Percentiles rank a stretch among this genome's conserved stretches.
These are phyloP conservation scores for Linnemannia exigua DNA, from an alignment of 192 early-diverging fungal species.

Conservation along the genomic window DNA sequence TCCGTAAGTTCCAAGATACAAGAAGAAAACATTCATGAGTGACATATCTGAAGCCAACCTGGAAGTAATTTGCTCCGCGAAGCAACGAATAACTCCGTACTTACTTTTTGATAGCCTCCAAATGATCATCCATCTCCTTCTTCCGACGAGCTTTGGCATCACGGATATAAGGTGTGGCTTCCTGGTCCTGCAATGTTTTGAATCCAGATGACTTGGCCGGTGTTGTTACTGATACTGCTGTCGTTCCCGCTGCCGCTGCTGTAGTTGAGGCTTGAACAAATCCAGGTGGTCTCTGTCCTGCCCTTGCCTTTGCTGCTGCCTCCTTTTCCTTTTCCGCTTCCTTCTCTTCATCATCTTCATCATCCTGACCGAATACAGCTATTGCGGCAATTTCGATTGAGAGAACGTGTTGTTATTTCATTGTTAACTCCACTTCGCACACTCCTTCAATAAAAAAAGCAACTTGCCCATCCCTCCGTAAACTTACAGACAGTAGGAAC, in stretches of 20 bases:
- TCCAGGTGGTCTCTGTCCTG: constrained; percentile 53
- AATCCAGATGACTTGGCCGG: constrained; percentile 41
- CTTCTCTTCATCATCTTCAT: constrained; percentile 47
- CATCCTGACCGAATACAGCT: constrained; percentile 63
- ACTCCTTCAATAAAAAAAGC: too few species aligned
- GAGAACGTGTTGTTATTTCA: too few species aligned
- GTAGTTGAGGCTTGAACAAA: constrained; percentile 32
- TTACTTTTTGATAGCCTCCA: constrained; percentile 87
- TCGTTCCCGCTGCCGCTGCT: neutral
- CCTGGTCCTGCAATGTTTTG: constrained; percentile 38
- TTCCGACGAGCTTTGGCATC: constrained; percentile 71
- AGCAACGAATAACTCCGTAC: too few species aligned
- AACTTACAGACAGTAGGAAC: constrained; percentile 57
- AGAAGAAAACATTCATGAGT: neutral
- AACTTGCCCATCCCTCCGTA: too few species aligned
- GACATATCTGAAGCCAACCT: neutral
- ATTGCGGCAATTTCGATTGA: neutral
- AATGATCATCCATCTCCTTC: constrained; percentile 86
- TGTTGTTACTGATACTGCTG: neutral
- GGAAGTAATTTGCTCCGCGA: neutral
- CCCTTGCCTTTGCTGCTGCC: constrained; percentile 34
- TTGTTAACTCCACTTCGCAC: too few species aligned
- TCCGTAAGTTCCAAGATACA: neutral
- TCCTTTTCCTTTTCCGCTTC: constrained; percentile 34
- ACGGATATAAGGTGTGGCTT: constrained; percentile 41